Evolutionary conservation across 2,329 filamentous ascomycete species (phyloP).

Genomic region (Apiospora rasikravindrae): DNA sequence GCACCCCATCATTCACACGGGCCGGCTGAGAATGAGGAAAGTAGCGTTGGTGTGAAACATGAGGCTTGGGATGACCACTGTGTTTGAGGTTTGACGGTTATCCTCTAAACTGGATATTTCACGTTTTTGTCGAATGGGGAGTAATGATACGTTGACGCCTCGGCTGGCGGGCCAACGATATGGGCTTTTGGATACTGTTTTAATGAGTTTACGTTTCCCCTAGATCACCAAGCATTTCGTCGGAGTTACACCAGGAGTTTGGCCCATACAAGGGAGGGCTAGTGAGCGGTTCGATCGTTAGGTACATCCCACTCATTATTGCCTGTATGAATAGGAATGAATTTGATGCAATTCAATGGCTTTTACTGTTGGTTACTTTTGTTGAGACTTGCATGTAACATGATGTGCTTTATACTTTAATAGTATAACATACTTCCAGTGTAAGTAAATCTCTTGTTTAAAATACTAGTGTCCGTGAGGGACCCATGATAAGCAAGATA

Average conservation of each 20-base stretch:
- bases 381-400: background rate
- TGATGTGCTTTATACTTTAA: too few species aligned
- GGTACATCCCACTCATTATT: background rate
- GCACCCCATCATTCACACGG: conserved; percentile 33
- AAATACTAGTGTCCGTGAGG: background rate
- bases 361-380: background rate
- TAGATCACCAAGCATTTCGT: background rate
- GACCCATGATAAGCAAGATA: background rate
- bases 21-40: conserved; percentile 32
- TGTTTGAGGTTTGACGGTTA: background rate
- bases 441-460: too few species aligned
- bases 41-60: conserved; percentile 41
- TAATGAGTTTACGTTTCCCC: conserved; percentile 11
- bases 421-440: too few species aligned
- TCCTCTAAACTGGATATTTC: background rate
- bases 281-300: background rate
- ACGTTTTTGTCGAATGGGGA: background rate
- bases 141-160: background rate
- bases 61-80: conserved; percentile 40
- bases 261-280: background rate
- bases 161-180: background rate
- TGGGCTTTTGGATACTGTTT: background rate
- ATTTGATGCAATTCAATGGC: background rate
- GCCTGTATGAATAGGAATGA: conserved; percentile 2
- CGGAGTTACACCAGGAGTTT: background rate